Evolutionary conservation across 352 stramenopile species (phyloP).

Genomic region (Phytophthora vignae): DNA sequence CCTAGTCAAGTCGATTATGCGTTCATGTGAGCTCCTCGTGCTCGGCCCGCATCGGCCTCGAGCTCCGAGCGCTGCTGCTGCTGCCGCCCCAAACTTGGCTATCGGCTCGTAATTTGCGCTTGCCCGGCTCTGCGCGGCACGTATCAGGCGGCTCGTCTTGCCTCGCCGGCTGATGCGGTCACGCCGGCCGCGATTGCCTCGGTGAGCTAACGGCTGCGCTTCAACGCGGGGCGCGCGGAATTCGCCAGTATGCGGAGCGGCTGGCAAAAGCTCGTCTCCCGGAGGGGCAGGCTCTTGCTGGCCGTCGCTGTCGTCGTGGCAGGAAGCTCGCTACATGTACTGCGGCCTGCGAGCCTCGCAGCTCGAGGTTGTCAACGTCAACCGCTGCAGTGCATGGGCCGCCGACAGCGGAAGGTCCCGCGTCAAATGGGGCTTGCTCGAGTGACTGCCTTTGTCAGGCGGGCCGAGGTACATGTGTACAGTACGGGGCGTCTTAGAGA

Average conservation of each 20-base stretch:
- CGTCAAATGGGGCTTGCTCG: constrained; percentile 17
- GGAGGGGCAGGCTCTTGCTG: too few relatives aligned
- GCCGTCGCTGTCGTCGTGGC: too few relatives aligned
- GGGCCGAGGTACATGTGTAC: constrained; percentile 16
- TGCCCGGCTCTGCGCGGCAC: constrained; percentile 39
- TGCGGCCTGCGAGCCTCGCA: too few relatives aligned
- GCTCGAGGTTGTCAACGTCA: too few relatives aligned
- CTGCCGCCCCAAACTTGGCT: not conserved
- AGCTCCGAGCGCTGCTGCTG: too few relatives aligned
- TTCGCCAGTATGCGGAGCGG: constrained; percentile 1
- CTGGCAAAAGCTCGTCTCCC: not conserved
- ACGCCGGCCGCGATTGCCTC: constrained; percentile 33
- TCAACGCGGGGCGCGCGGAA: constrained; percentile 23
- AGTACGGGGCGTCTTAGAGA: too few relatives aligned
- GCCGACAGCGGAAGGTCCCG: constrained; percentile 15
- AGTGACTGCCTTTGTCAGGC: not conserved
- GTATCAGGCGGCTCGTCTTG: constrained; percentile 41
- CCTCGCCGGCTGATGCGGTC: constrained; percentile 32
- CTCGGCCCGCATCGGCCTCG: too few relatives aligned
- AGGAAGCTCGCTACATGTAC: too few relatives aligned
- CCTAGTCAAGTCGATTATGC: not conserved
- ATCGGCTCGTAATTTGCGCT: constrained; percentile 31
- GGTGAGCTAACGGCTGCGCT: constrained; percentile 28
- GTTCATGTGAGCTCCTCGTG: not conserved
- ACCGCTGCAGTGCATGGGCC: not conserved